Base-by-base conservation (phyloP, 768 basidiomycete species). In the Mycena filopes region DNA sequence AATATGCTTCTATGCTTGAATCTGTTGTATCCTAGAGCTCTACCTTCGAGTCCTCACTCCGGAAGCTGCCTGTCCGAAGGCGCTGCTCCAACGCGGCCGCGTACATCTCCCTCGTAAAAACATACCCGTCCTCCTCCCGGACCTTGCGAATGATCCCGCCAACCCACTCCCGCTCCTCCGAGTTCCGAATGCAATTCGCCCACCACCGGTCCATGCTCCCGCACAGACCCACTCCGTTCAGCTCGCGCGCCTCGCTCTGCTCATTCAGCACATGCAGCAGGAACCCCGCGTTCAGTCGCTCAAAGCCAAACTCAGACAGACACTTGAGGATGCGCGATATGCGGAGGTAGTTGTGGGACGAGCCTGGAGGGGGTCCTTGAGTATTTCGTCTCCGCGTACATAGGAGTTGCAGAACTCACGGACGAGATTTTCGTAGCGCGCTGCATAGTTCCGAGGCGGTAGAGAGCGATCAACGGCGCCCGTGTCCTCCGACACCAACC, bases 141-240 rank as follows among this genome's bases (percentile, higher is more conserved):
- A 87, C 89, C 55, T 80, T 82, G 54, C 68, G 60, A 33, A 92
- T 85, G 55, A 83, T 66, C n/a, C 71, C 75, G 31, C 80, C 78
- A 41, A 92, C 80, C 83, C 85, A 88, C 26, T 76, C 72, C 66
- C 90, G 80, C 66, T 90, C 88, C 63, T 80, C 76, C n/a, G 83
- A 81, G 66, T 89, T 82, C 64, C 91, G 81, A 54, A 91, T 77
- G 72, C 91, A 93, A 70, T 90, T 90, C 21, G 87, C 86, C 91
- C 91, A 92, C 88, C 89, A 93, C 60, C 81, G 79, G 65, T 91
- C 91, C 90, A 92, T 92, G 73, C 91, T 92, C 67, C 77, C 76
- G 51, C 75, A 73, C 51, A 92, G 77, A 13, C 76, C 75, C 12
- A 71, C 68, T n/a, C 83, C 79, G 70, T 86, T 80, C 45, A 93